Evolutionary conservation across 75 land plant species (phyloP).

Genomic region (Sequoia sempervirens): DNA sequence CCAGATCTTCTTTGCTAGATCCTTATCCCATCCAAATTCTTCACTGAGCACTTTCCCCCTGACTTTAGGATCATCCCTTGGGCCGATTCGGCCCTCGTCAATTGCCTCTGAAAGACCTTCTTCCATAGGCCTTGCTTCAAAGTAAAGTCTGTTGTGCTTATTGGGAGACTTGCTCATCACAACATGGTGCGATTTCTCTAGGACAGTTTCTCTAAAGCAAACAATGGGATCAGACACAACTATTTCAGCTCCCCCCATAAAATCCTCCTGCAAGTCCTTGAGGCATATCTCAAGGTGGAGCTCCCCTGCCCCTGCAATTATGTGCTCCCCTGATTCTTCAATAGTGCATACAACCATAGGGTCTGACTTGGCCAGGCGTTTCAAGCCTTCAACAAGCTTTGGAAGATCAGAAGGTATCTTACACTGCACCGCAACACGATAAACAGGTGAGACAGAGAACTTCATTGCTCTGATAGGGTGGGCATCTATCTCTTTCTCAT

Average conservation of each 20-base stretch:
- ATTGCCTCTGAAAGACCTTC: conserved; percentile 67
- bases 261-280: conserved; percentile 68
- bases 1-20: conserved; percentile 67
- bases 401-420: conserved; percentile 76
- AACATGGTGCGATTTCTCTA: conserved; percentile 53
- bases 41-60: conserved; percentile 48
- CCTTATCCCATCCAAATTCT: conserved; percentile 73
- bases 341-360: conserved; percentile 57
- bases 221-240: conserved; percentile 59
- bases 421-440: conserved; percentile 79
- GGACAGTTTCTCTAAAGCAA: conserved; percentile 63
- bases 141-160: conserved; percentile 70
- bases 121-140: conserved; percentile 61
- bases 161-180: conserved; percentile 81
- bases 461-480: conserved; percentile 78
- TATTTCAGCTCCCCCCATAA: conserved; percentile 69
- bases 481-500: conserved; percentile 74
- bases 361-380: conserved; percentile 45
- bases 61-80: conserved; percentile 59
- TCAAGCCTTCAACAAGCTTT: conserved; percentile 71
- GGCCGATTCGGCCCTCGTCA: conserved; percentile 71
- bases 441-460: conserved; percentile 79
- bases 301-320: conserved; percentile 69
- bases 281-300: conserved; percentile 73
- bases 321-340: conserved; percentile 72